phyloP scores from a whole-genome alignment of 495 filamentous ascomycete species.

The Delitschia confertaspora region DNA sequence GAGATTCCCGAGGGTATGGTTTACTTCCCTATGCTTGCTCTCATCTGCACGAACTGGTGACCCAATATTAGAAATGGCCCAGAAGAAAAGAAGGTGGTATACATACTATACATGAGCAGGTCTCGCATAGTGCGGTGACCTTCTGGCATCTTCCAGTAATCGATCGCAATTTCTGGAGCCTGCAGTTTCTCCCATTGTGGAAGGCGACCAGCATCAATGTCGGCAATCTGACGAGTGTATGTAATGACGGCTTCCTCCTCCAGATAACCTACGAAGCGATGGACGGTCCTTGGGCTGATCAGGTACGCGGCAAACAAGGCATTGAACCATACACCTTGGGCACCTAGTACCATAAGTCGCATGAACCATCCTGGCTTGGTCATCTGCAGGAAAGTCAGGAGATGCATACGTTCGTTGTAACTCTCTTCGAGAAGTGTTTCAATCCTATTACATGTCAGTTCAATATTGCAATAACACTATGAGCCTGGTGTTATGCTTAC shows the following conservation, averaged over 20 bases:
- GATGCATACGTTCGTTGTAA: conserved; percentile 95
- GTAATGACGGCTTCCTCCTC: conserved; percentile 97
- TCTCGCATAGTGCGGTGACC: conserved; percentile 73
- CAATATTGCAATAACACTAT: neutral
- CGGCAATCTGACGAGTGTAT: conserved; percentile 77
- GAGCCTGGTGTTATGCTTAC: conserved; percentile 37
- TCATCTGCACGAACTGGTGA: conserved; percentile 72
- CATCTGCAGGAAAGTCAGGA: conserved; percentile 90
- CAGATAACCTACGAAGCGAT: conserved; percentile 93
- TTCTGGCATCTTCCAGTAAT: conserved; percentile 92
- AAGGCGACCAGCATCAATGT: conserved; percentile 74
- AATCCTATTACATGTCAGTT: conserved; percentile 48
- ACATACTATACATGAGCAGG: conserved; percentile 59
- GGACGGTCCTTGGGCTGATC: conserved; percentile 77
- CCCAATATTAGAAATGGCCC: neutral
- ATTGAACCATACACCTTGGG: conserved; percentile 89
- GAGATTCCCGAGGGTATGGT: conserved; percentile 85
- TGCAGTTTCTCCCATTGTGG: conserved; percentile 71
- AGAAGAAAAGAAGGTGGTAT: neutral
- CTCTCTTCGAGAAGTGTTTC: conserved; percentile 89
- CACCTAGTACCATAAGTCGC: conserved; percentile 74
- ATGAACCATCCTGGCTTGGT: conserved; percentile 84
- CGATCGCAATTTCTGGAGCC: conserved; percentile 78
- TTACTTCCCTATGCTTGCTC: conserved; percentile 94
- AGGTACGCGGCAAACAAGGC: conserved; percentile 84